A percentile compares a stretch with the other conserved stretches of the same genome.
These are phyloP conservation scores for Arthroderma sp. DNA, from an alignment of 2,329 filamentous ascomycete genomes.

Conservation along the genomic window DNA sequence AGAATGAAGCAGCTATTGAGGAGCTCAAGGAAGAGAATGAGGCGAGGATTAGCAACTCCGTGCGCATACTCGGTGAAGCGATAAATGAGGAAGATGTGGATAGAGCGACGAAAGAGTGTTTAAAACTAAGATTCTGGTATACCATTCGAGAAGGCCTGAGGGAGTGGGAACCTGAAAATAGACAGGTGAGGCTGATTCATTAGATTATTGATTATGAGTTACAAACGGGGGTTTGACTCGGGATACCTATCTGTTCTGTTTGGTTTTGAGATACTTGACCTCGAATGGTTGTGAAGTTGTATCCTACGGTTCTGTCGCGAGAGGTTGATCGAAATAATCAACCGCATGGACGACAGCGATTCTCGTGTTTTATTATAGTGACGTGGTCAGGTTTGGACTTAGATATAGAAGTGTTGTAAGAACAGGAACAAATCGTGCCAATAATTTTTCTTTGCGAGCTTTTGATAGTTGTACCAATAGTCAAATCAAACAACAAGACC, in stretches of 20 bases:
- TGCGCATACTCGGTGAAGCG: constrained; percentile 47
- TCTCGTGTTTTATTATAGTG: too few relatives aligned
- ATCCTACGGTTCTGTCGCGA: too few relatives aligned
- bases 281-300: too few relatives aligned
- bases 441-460: too few relatives aligned
- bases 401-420: too few relatives aligned
- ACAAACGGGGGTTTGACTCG: background rate
- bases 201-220: constrained; percentile 15
- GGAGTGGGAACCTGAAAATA: constrained; percentile 70
- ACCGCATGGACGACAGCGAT: too few relatives aligned
- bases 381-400: too few relatives aligned
- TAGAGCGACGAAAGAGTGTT: constrained; percentile 55
- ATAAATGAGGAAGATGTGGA: constrained; percentile 56
- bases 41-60: constrained; percentile 49
- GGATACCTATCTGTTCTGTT: background rate
- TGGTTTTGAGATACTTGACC: too few relatives aligned
- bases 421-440: too few relatives aligned
- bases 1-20: constrained; percentile 46
- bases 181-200: constrained; percentile 41
- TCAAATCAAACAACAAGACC: too few relatives aligned
- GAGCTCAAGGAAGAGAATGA: constrained; percentile 57
- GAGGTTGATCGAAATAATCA: too few relatives aligned
- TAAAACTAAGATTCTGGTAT: constrained; percentile 76
- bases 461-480: too few relatives aligned
- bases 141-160: constrained; percentile 70